Conservation (phyloP, 2,329 filamentous ascomycete genomes). For the Aspergillus sergii region DNA sequence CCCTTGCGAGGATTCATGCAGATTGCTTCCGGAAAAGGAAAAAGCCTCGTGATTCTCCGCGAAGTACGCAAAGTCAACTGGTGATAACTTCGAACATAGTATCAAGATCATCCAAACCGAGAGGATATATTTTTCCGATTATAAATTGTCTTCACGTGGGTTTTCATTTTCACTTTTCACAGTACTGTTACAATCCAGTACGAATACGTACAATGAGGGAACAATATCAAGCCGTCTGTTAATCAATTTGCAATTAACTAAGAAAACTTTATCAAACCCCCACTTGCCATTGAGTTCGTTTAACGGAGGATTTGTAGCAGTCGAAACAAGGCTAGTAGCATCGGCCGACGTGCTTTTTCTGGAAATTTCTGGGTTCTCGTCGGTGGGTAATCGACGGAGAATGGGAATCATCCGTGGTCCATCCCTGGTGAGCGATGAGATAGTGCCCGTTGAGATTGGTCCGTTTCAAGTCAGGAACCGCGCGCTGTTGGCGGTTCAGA, state of each 20-base stretch:
- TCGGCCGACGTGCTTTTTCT: neutral
- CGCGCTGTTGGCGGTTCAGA: neutral
- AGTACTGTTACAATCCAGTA: neutral
- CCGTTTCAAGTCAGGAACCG: slow-evolving; percentile 1
- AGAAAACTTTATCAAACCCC: neutral
- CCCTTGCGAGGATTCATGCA: neutral
- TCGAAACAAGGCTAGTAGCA: neutral
- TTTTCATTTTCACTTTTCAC: neutral
- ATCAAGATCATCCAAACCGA: neutral
- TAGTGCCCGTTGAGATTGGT: neutral
- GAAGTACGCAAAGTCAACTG: neutral
- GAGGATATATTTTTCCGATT: neutral
- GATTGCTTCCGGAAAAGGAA: neutral
- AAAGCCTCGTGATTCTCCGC: neutral
- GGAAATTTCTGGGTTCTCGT: slow-evolving; percentile 1
- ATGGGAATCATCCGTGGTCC: slow-evolving; percentile 3
- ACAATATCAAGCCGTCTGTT: neutral
- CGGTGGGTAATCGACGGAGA: neutral
- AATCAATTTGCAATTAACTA: neutral
- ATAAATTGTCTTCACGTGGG: neutral
- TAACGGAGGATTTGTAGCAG: slow-evolving; percentile 1
- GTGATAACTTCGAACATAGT: neutral
- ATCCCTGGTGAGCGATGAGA: neutral
- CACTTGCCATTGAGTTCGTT: neutral
- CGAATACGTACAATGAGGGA: neutral